phyloP scores from a whole-genome alignment of 495 filamentous ascomycete genomes.

The Xylaria scruposa region DNA sequence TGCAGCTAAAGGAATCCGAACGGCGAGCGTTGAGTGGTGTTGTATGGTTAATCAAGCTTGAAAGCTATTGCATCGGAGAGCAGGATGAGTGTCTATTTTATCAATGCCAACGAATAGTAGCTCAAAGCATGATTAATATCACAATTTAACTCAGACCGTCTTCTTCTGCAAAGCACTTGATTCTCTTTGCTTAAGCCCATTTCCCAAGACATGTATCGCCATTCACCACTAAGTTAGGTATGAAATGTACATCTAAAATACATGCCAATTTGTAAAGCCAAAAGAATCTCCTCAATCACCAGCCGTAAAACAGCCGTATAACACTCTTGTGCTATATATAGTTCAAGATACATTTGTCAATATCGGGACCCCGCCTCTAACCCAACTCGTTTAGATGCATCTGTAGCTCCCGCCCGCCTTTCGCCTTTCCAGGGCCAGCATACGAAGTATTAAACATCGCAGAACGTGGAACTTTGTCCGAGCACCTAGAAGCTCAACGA shows the following conservation, averaged over 20 bases:
- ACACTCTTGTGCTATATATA: no score
- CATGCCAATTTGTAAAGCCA: not conserved
- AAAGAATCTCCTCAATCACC: not conserved
- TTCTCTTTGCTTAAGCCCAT: not conserved
- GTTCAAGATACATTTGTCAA: no score
- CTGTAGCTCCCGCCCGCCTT: not conserved
- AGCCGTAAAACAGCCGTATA: no score
- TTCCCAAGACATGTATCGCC: no score
- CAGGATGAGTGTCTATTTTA: not conserved
- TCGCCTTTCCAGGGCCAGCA: not conserved
- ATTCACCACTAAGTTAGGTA: not conserved
- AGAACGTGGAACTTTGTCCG: not conserved
- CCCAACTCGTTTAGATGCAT: not conserved
- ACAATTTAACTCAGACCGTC: not conserved
- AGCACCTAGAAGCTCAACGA: not conserved
- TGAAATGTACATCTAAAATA: not conserved
- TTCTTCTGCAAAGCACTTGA: not conserved
- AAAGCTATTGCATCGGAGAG: not conserved
- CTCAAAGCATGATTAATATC: constrained; percentile 2
- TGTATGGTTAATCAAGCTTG: not conserved
- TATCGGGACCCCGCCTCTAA: not conserved
- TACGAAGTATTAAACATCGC: not conserved
- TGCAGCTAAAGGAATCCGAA: constrained; percentile 43
- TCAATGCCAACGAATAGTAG: not conserved
- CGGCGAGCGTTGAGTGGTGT: not conserved